Evolutionary conservation across 1,284 basidiomycete genomes (phyloP), one percentile per base, ranked within the genome.

Genomic region (Ganoderma lucidum): DNA sequence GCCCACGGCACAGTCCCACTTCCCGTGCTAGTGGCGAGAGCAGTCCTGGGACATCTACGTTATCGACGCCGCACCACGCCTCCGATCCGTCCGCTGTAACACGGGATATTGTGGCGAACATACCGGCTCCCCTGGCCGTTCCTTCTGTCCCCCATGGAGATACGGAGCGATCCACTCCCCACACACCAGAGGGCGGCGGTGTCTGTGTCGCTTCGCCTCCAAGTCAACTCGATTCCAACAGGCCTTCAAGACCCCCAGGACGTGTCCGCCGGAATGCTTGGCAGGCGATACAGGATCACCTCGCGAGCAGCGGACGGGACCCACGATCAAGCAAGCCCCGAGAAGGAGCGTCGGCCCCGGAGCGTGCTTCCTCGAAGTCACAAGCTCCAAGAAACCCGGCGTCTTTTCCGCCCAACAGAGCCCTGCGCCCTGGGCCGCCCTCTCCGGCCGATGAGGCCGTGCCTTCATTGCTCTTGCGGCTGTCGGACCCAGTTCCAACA

Each of bases 231-330:
- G 59, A 42, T 23, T 28, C 65, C 14, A 4, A 48, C 8, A 58
- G 41, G 39, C 61, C 65, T 39, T 51, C 42, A 14, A 65, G 37
- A 30, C 53, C 59, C 15, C 23, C 71, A 10, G 53, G 59, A 23
- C 71, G 73, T 19, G 51, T 67, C 19, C 73, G 67, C 19, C 78
- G 75, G 62, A 78, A 67, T 70, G 79, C 88, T 61, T 79, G 83
- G 61, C 83, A 86, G 70, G 83, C 86, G 15, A 82, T 90, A 19
- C 86, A 85, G 60, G 83, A 85, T 6, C 83, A 89, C 74, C 83
- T 90, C 23, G 63, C 72, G 51, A 61, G 61, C 32, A 70, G 63
- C 45, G 67, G 48, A 14, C 66, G 64, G 56, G 67, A 63, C 48
- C 28, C 66, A 59, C 68, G 65, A 39, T 61, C 45, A 42, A 69